Conservation (phyloP, 2,329 filamentous ascomycete genomes). For the Camillea tinctor region DNA sequence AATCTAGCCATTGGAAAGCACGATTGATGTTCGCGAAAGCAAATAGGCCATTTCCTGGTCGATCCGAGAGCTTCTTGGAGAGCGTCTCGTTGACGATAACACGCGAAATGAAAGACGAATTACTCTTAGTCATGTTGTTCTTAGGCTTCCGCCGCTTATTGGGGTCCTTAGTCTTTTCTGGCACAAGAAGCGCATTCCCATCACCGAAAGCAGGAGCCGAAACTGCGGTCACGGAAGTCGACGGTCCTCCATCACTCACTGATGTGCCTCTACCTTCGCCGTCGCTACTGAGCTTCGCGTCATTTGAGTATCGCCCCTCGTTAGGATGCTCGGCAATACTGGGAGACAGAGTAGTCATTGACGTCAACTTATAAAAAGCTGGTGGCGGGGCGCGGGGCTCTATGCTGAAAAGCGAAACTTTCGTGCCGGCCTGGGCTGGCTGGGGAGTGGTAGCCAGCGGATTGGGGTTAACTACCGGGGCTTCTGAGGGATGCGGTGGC, state of each 20-base stretch:
- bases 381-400: conserved; percentile 58
- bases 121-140: conserved; percentile 97
- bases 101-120: conserved; percentile 96
- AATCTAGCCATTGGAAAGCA: conserved; percentile 93
- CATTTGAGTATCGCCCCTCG: conserved; percentile 59
- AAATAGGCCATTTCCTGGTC: conserved; percentile 75
- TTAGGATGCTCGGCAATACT: conserved; percentile 63
- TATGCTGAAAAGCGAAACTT: conserved; percentile 73
- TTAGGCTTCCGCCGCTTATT: conserved; percentile 90
- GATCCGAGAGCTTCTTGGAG: conserved; percentile 75
- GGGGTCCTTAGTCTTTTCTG: conserved; percentile 65
- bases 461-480: conserved; percentile 82
- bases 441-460: conserved; percentile 82
- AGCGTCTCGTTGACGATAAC: conserved; percentile 87
- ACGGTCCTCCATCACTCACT: conserved; percentile 47
- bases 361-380: conserved; percentile 54
- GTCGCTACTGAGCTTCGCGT: conserved; percentile 58
- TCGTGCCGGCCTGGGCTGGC: conserved; percentile 82
- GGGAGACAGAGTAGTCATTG: conserved; percentile 48
- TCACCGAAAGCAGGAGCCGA: conserved; percentile 76
- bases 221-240: conserved; percentile 39
- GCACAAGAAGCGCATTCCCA: conserved; percentile 71
- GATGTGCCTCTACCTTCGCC: conserved; percentile 53
- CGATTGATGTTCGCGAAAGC: conserved; percentile 95
- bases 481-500: conserved; percentile 92